These are phyloP conservation scores for Austropuccinia psidii DNA, from an alignment of 1,284 basidiomycete genomes.

Conservation along the genomic window DNA sequence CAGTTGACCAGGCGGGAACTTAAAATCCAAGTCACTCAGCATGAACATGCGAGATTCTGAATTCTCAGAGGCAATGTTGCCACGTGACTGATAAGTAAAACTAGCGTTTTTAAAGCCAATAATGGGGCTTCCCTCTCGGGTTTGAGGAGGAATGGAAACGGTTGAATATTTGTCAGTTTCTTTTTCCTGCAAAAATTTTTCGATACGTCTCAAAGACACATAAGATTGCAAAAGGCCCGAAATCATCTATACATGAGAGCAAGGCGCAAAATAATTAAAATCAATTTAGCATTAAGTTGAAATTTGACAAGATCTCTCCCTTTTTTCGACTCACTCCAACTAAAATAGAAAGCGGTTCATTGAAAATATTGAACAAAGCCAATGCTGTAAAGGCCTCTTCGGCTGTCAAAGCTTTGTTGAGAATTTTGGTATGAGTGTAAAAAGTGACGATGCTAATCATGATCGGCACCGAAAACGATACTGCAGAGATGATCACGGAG, in stretches of 20 bases:
- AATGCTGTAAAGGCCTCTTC: constrained; percentile 53
- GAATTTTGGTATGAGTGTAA: constrained; percentile 50
- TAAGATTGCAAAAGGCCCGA: constrained; percentile 40
- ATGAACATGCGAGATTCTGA: constrained; percentile 49
- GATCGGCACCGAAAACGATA: constrained; percentile 50
- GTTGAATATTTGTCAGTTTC: constrained; percentile 56
- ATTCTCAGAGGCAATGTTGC: constrained; percentile 37
- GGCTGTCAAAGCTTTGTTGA: constrained; percentile 47
- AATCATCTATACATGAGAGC: constrained; percentile 6
- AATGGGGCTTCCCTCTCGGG: constrained; percentile 43
- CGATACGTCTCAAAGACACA: constrained; percentile 47
- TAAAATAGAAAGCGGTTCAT: constrained; percentile 44
- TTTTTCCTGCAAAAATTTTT: constrained; percentile 53
- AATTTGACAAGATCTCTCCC: background rate
- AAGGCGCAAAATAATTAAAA: background rate
- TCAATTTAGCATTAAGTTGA: background rate
- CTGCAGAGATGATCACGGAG: constrained; percentile 45
- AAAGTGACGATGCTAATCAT: constrained; percentile 53
- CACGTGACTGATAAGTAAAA: constrained; percentile 45
- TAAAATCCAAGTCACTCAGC: constrained; percentile 44
- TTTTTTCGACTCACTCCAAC: constrained; percentile 10
- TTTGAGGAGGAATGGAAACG: constrained; percentile 45
- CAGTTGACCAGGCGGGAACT: constrained; percentile 55
- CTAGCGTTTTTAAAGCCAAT: constrained; percentile 54
- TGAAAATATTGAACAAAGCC: constrained; percentile 54